A percentile compares a stretch with the other conserved stretches of the same genome.
These are phyloP conservation scores for Suillus subalutaceus DNA, from an alignment of 768 basidiomycete species.

Conservation along the genomic window DNA sequence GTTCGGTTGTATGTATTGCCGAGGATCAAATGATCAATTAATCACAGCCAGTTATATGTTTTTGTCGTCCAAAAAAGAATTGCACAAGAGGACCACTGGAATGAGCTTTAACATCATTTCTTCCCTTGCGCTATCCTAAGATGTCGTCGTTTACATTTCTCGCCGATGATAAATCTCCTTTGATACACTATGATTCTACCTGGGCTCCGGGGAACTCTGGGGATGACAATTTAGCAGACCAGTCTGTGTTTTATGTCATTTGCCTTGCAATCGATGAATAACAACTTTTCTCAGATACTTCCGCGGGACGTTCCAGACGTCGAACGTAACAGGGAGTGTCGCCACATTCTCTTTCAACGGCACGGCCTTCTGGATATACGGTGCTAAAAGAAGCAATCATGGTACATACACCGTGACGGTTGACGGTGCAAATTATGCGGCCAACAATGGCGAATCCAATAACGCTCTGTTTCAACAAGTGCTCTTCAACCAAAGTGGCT, in stretches of 20 bases:
- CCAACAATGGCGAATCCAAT: constrained; percentile 30
- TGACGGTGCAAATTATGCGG: constrained; percentile 36
- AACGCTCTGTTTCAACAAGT: constrained; percentile 40
- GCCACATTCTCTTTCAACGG: constrained; percentile 52
- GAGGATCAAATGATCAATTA: background rate
- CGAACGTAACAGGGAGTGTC: constrained; percentile 35
- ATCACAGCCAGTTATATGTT: background rate
- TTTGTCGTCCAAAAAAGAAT: background rate
- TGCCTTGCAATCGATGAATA: background rate
- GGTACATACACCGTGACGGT: constrained; percentile 47
- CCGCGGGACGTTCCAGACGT: constrained; percentile 42
- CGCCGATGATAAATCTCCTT: constrained; percentile 37
- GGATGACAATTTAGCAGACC: constrained; percentile 16
- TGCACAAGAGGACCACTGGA: background rate
- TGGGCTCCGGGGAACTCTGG: constrained; percentile 24
- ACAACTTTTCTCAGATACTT: constrained; percentile 35
- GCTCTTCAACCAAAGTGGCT: constrained; percentile 40
- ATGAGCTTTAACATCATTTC: background rate
- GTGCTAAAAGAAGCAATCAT: constrained; percentile 51
- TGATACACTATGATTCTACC: constrained; percentile 29
- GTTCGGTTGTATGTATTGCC: background rate
- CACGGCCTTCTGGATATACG: constrained; percentile 50
- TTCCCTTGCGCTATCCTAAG: background rate
- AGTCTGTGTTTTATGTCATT: constrained; percentile 16
- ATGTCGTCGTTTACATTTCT: constrained; percentile 31